Base-by-base conservation (phyloP, 2,329 filamentous ascomycete genomes). In the Beauveria sp. region DNA sequence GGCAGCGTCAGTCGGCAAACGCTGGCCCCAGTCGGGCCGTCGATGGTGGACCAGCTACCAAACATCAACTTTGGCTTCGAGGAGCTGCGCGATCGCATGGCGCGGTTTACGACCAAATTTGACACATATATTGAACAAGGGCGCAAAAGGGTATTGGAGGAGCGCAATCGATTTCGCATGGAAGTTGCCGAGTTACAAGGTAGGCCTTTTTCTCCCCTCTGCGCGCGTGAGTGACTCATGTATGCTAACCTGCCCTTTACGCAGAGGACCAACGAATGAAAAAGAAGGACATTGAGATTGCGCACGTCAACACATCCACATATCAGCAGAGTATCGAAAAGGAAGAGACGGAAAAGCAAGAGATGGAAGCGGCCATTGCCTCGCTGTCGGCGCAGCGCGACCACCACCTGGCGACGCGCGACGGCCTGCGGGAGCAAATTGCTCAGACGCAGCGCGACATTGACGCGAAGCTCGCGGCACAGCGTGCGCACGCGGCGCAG, bases 11-110 rank as follows among this genome's bases (percentile, higher is more conserved):
- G 77, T 69, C 80, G 85, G 68, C 83, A 83, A 66, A 82, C 84
- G 18, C 76, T 84, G 65, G 79, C 83, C 34, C 79, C 85, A 46
- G 77, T 79, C 52, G 84, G 80, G 48, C 83, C 86, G 16, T 89
- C 87, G 7, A 85, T 90, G 77, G 88, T 87, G 48, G 89, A 92
- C 72, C 85, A 86, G 55, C 85, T 99, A 9, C 95, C 95, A 42
- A 90, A 83, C 72, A 90, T 96, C 74, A 92, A 96, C 75, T 98
- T 99, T 74, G 92, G 92, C 63, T 98, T 98, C 74, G 93, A 98
- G 69, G 91, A 97, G 68, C 77, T 99, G 71, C 93, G 93, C 76
- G 91, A 93, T 70, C 90, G 92, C 76, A 98, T 99, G 95, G 84
- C 88, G 60, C 91, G 90, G 65, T 99, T 99, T 73, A 97, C 90